Percentiles rank a stretch among this genome's conserved stretches.
Conservation (phyloP, 257 asterid genomes). For the Penstemon barbatus region DNA sequence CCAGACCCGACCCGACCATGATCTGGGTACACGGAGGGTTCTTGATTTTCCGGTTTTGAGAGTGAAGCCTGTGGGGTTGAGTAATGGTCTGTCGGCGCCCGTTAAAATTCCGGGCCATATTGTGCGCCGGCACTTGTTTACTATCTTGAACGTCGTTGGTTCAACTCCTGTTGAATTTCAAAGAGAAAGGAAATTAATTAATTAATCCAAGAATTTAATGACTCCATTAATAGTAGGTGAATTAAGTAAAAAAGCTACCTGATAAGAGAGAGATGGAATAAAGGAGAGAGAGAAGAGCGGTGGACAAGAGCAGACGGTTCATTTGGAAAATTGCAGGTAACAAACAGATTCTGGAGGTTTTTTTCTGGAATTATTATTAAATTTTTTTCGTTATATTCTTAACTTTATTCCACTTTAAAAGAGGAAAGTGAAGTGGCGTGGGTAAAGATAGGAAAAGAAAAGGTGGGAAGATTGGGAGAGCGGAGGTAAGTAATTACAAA, state of each 20-base stretch:
- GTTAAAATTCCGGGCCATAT: constrained; percentile 95
- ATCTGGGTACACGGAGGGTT: constrained; percentile 62
- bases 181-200: constrained; percentile 14
- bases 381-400: not conserved
- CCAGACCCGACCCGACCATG: constrained; percentile 97
- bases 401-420: not conserved
- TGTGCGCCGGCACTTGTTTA: constrained; percentile 81
- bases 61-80: constrained; percentile 71
- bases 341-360: constrained; percentile 14
- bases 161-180: constrained; percentile 46
- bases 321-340: constrained; percentile 23
- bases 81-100: constrained; percentile 66
- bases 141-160: constrained; percentile 77
- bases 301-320: constrained; percentile 42
- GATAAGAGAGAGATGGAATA: constrained; percentile 45
- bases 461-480: not conserved
- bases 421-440: too few species aligned
- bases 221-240: too few species aligned
- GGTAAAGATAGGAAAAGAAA: not conserved
- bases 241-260: constrained; percentile 29
- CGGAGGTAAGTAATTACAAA: too few species aligned
- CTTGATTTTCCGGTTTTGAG: constrained; percentile 65
- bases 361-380: not conserved
- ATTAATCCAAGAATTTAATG: not conserved
- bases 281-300: constrained; percentile 38